These are phyloP conservation scores for Bipolaris victoriae DNA, from an alignment of 2,329 filamentous ascomycete species.

Conservation along the genomic window DNA sequence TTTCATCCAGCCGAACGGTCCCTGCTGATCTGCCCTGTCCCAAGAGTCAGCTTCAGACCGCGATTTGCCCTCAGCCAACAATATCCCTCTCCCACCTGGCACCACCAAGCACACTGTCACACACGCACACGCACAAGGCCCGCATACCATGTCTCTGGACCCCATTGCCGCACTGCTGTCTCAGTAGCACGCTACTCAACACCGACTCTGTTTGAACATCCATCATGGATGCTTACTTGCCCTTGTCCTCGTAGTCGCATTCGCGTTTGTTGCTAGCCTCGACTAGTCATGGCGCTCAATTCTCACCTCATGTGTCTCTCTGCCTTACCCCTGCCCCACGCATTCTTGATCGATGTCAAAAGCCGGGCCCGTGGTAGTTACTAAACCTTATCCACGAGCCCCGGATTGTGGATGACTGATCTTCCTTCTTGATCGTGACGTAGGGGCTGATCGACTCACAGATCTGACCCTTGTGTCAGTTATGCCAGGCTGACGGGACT, in stretches of 20 bases:
- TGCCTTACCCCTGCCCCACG: neutral
- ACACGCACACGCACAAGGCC: constrained; percentile 8
- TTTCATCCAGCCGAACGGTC: constrained; percentile 32
- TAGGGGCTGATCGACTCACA: neutral
- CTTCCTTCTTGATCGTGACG: neutral
- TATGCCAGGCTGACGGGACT: neutral
- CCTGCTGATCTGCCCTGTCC: constrained; percentile 22
- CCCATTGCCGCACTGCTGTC: constrained; percentile 15
- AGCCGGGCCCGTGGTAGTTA: neutral
- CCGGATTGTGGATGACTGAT: neutral
- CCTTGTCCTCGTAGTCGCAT: neutral
- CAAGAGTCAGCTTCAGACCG: constrained; percentile 12
- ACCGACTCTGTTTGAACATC: constrained; percentile 1
- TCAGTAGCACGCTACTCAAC: constrained; percentile 8
- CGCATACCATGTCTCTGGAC: constrained; percentile 5
- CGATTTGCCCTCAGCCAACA: constrained; percentile 13
- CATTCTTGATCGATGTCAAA: neutral
- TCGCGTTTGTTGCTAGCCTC: constrained; percentile 8
- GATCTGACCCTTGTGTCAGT: neutral
- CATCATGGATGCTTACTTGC: constrained; percentile 2
- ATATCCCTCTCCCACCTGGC: constrained; percentile 1
- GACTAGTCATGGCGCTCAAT: too few species aligned
- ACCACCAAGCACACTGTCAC: constrained; percentile 10
- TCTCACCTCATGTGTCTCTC: neutral
- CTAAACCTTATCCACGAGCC: too few species aligned